These are phyloP conservation scores for Collybiopsis luxurians DNA, from an alignment of 768 basidiomycete species.

Conservation along the genomic window DNA sequence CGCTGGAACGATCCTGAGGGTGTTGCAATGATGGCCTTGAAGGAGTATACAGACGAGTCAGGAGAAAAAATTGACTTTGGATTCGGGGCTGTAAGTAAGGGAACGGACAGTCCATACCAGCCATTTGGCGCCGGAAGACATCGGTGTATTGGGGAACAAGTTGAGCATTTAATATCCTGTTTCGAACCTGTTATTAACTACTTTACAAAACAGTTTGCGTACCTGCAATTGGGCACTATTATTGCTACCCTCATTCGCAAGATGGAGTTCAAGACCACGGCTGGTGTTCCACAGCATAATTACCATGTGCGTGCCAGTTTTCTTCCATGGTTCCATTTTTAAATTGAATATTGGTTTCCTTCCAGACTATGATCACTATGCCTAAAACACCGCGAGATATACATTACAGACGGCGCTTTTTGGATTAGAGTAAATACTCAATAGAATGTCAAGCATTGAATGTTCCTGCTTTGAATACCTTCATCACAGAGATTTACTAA, in stretches of 20 bases:
- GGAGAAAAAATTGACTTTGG: conserved; percentile 96
- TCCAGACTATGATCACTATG: conserved; percentile 91
- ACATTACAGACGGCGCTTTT: conserved; percentile 63
- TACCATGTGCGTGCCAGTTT: conserved; percentile 68
- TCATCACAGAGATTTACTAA: no score
- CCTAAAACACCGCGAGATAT: conserved; percentile 70
- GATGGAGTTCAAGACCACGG: conserved; percentile 70
- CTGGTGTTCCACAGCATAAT: conserved; percentile 75
- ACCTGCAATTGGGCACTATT: conserved; percentile 87
- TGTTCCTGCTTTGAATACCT: no score
- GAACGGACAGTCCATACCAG: conserved; percentile 93
- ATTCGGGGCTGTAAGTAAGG: conserved; percentile 93
- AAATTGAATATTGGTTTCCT: conserved; percentile 6
- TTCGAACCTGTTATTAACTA: neutral
- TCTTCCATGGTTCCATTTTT: neutral
- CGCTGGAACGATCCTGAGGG: conserved; percentile 73
- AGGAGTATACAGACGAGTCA: conserved; percentile 66
- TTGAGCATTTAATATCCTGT: conserved; percentile 23
- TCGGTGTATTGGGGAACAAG: conserved; percentile 91
- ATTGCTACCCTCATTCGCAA: conserved; percentile 75
- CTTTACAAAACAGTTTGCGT: conserved; percentile 68
- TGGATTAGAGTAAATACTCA: no score
- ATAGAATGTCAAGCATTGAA: no score
- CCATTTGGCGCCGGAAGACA: conserved; percentile 98
- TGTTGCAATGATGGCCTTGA: conserved; percentile 74